Evolutionary conservation across 176 grass and related monocot genomes (phyloP), one percentile per base, ranked within the genome.

Genomic region (Elaeis guineensis): DNA sequence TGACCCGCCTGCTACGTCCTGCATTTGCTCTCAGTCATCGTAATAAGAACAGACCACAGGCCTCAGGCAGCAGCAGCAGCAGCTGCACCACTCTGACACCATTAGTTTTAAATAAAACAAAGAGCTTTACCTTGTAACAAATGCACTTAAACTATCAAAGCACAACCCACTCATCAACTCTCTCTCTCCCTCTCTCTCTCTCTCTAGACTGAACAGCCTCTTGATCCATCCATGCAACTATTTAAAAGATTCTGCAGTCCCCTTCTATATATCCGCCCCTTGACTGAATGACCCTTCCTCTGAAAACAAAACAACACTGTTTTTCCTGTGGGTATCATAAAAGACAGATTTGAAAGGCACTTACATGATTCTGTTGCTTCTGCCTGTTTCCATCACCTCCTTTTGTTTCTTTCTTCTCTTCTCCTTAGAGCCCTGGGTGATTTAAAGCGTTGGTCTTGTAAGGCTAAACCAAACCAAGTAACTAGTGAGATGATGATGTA

Each of bases 221-320:
- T 9, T 26, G 5, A 20, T 14, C 21, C 9, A 6, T 12, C 51
- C 17, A 51, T 19, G 17, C 50, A 21, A 49, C 35, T 25, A 28
- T 3, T n/a, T 16, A 32, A 15, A 16, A 21, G 26, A 55, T 55
- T 53, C 52, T 52, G 24, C 25, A 35, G 52, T 35, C 52, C 19
- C 52, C 28, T 52, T 44, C 52, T 68, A n/a, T n/a, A n/a, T n/a
- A 21, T 35, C 18, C 5, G 12, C 18, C 53, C 52, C 26, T 68
- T 68, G 65, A 68, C 28, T 68, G 65, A 68, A 56, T 68, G 65
- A 68, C 65, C 39, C 26, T 55, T 56, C 65, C 65, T 68, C 39
- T 44, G 65, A 51, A 53, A 68, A 54, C 65, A 56, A 65, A 65
- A 52, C 21, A 23, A 18, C n/a, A 6, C 12, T 17, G 21, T 44